Evolutionary conservation across 108 stramenopile species (phyloP).

Genomic region (Schizochytrium sp.): DNA sequence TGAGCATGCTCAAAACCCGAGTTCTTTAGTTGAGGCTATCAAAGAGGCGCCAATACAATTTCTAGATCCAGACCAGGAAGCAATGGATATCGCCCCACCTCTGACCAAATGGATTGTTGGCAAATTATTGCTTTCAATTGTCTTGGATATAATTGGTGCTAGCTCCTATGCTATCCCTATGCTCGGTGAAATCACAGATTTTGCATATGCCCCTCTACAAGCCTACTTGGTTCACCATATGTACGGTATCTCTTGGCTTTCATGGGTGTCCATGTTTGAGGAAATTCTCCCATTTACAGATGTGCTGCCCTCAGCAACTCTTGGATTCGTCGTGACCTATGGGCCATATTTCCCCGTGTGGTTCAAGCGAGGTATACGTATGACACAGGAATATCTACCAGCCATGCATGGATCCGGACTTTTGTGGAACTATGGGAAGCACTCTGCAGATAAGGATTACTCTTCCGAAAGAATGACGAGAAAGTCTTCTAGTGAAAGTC

Average conservation of each 20-base stretch:
- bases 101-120: neutral
- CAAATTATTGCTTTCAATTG: constrained; percentile 10
- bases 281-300: constrained; percentile 38
- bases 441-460: too few relatives aligned
- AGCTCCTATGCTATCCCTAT: constrained; percentile 27
- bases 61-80: constrained; percentile 30
- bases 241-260: constrained; percentile 36
- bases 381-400: too few relatives aligned
- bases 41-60: neutral
- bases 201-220: constrained; percentile 27
- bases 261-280: constrained; percentile 6
- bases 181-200: constrained; percentile 32
- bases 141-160: constrained; percentile 22
- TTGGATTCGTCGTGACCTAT: constrained; percentile 10
- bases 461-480: neutral
- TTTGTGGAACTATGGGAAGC: too few relatives aligned
- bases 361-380: neutral
- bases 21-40: constrained; percentile 11
- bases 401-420: too few relatives aligned
- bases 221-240: constrained; percentile 19
- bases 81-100: neutral
- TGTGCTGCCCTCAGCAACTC: constrained; percentile 2
- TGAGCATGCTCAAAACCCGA: neutral
- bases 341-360: constrained; percentile 29
- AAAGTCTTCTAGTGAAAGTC: neutral